Percentiles rank a stretch among this genome's conserved stretches.
These are phyloP conservation scores for Exsudoporus frostii DNA, from an alignment of 768 basidiomycete species.

Conservation along the genomic window DNA sequence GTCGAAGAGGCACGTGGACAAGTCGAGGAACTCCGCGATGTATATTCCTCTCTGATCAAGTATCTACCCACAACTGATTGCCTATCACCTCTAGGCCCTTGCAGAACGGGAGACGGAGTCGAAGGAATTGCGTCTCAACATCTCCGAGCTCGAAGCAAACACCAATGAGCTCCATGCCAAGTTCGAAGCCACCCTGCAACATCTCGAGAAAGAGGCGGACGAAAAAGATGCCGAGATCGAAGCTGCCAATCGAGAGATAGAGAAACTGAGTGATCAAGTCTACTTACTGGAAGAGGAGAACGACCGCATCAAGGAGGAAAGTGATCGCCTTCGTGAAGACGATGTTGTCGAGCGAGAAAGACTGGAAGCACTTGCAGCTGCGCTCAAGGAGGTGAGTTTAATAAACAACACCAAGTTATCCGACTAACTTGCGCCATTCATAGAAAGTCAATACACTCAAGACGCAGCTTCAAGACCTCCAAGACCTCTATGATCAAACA, in stretches of 20 bases:
- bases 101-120: constrained; percentile 79
- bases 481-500: constrained; percentile 61
- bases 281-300: constrained; percentile 86
- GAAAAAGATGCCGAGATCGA: constrained; percentile 79
- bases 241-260: constrained; percentile 69
- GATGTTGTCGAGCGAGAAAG: constrained; percentile 66
- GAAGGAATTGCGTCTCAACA: constrained; percentile 66
- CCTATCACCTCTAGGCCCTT: constrained; percentile 47
- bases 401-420: neutral
- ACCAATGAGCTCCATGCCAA: constrained; percentile 68
- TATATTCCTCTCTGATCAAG: constrained; percentile 31
- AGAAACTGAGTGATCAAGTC: constrained; percentile 75
- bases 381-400: constrained; percentile 73
- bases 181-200: constrained; percentile 69
- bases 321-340: constrained; percentile 67
- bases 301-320: constrained; percentile 71
- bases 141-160: constrained; percentile 73
- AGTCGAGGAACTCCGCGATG: constrained; percentile 76
- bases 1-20: constrained; percentile 77
- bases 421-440: constrained; percentile 1
- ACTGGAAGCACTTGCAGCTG: constrained; percentile 60
- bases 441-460: constrained; percentile 72
- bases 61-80: neutral
- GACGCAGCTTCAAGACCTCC: constrained; percentile 61
- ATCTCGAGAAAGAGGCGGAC: constrained; percentile 75